These are phyloP conservation scores for Puccinia novopanici DNA, from an alignment of 1,284 basidiomycete species.

Conservation along the genomic window DNA sequence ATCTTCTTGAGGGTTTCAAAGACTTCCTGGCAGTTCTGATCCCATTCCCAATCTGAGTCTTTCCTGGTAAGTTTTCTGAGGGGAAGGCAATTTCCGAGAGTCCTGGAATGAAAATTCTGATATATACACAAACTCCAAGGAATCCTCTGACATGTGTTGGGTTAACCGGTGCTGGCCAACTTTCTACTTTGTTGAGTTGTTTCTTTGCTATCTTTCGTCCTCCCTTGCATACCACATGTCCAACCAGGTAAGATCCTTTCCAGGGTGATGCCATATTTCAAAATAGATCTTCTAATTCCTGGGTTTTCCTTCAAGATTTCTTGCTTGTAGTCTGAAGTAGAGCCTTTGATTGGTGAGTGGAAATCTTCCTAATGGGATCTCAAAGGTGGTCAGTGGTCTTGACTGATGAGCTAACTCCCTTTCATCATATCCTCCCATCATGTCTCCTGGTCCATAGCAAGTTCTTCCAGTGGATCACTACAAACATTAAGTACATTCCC, in stretches of 20 bases:
- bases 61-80: not conserved
- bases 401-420: conserved; percentile 11
- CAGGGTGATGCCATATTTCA: conserved; percentile 24
- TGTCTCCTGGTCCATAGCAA: too few relatives aligned
- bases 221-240: conserved; percentile 22
- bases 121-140: conserved; percentile 18
- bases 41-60: too few relatives aligned
- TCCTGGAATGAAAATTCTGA: conserved; percentile 24
- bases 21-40: too few relatives aligned
- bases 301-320: conserved; percentile 19
- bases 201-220: conserved; percentile 7
- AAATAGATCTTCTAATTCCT: conserved; percentile 28
- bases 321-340: not conserved
- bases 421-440: too few relatives aligned
- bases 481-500: too few relatives aligned
- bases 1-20: conserved; percentile 20
- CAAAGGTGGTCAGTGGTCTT: too few relatives aligned
- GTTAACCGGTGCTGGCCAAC: not conserved
- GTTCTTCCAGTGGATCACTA: too few relatives aligned
- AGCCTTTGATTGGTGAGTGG: conserved; percentile 33
- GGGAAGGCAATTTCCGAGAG: conserved; percentile 6
- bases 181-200: conserved; percentile 13
- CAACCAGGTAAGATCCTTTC: conserved; percentile 3
- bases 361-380: conserved; percentile 29
- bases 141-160: conserved; percentile 19